Evolutionary conservation across 108 stramenopile genomes (phyloP), one percentile per base, ranked within the genome.

Genomic region (Thalassiosira profunda): DNA sequence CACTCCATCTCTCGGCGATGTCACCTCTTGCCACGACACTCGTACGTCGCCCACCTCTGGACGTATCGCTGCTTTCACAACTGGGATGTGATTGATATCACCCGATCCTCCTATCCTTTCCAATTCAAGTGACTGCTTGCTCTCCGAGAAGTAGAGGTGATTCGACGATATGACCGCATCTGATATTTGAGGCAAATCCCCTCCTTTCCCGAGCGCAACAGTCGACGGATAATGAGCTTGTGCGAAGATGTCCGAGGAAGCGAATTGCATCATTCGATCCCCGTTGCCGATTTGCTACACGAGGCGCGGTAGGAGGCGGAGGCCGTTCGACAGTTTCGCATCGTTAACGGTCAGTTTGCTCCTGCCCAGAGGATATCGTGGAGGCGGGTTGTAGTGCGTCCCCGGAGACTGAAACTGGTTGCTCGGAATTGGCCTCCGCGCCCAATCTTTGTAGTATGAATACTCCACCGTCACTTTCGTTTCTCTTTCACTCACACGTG

Each of bases 31-130:
- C 58, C 58, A 60, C 36, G 43, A 46, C 8, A 60, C 38, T 20
- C 38, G 26, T 10, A 60, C 38, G 29, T 60, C 58, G 11, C 58
- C 58, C 5, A 60, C 58, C 37, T 46, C 44, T 11, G 58, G 58
- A 5, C 17, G 5, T 9, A 25, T 36, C 26, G 15, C 14, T 8
- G 58, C 25, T 46, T 41, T 42, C 26, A 24, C 37, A 42, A 46
- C 38, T n/a, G n/a, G 36, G 29, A 60, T 60, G 29, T 42, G 15
- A 18, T n/a, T 21, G 15, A n/a, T 23, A 4, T n/a, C 29, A 31
- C 33, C 29, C n/a, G 20, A 21, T 4, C n/a, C 20, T 14, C 53
- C 53, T 14, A 26, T 10, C 28, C 29, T 30, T 31, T 31, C 29
- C 28, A 26, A 14, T 54, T 54, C 53, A 12, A 30, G 33, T 26